Conservation (phyloP, 2,329 filamentous ascomycete species). For the Fonsecaea pedrosoi region DNA sequence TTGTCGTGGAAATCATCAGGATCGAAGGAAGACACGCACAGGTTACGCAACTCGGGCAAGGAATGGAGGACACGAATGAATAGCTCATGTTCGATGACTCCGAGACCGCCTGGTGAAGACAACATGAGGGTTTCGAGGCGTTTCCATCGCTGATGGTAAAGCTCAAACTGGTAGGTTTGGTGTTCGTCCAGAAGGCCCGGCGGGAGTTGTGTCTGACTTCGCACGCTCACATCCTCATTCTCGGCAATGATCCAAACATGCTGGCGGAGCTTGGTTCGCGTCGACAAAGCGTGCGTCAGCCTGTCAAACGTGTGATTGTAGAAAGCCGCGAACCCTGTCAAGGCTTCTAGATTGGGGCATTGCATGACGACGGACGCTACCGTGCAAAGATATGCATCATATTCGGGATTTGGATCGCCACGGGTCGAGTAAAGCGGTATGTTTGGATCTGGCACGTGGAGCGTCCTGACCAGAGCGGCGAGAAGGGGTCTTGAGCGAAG, state of each 20-base stretch:
- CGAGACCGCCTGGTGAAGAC: constrained; percentile 53
- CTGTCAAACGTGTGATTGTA: constrained; percentile 63
- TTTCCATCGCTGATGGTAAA: constrained; percentile 60
- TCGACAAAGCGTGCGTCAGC: constrained; percentile 62
- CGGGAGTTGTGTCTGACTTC: constrained; percentile 45
- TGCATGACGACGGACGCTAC: constrained; percentile 65
- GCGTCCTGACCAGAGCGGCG: constrained; percentile 60
- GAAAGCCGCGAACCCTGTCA: constrained; percentile 61
- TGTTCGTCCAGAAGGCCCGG: constrained; percentile 57
- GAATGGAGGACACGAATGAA: constrained; percentile 61
- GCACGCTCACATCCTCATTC: constrained; percentile 48
- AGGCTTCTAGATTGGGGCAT: constrained; percentile 63
- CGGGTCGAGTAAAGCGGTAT: constrained; percentile 42
- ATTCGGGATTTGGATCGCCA: constrained; percentile 49
- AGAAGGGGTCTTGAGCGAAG: constrained; percentile 59
- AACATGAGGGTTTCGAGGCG: constrained; percentile 62
- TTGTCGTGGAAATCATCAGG: constrained; percentile 62
- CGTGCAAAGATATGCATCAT: constrained; percentile 59
- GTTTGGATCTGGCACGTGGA: constrained; percentile 61
- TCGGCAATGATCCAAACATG: constrained; percentile 63
- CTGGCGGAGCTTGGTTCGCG: constrained; percentile 60
- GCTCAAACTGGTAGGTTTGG: constrained; percentile 60
- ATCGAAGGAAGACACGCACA: constrained; percentile 62
- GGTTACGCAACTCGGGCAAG: constrained; percentile 60
- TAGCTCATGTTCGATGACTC: constrained; percentile 60